Percentiles rank a stretch among this genome's conserved stretches.
phyloP scores from a whole-genome alignment of 108 stramenopile species.

The Stephanodiscus triporus region DNA sequence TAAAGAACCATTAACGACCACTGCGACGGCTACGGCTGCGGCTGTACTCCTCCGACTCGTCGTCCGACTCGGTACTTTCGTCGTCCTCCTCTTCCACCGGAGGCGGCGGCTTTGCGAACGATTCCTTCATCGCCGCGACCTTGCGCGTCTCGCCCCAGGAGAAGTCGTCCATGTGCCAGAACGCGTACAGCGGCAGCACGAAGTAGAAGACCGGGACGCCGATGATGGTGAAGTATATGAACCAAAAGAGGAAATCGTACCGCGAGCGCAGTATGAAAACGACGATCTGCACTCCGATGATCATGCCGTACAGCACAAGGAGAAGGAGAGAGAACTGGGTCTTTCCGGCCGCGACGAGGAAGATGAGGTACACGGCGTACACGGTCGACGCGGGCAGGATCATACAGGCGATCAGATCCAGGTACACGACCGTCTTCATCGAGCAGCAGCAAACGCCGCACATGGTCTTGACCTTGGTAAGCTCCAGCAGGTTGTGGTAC shows the following conservation, averaged over 20 bases:
- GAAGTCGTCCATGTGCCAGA: conserved; percentile 71
- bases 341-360: conserved; percentile 44
- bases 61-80: not conserved
- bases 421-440: conserved; percentile 61
- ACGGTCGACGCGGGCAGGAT: conserved; percentile 62
- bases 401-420: conserved; percentile 59
- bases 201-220: conserved; percentile 68
- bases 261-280: conserved; percentile 56
- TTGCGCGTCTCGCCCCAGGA: conserved; percentile 70
- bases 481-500: conserved; percentile 64
- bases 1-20: not conserved
- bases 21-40: not conserved
- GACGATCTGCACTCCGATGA: conserved; percentile 54
- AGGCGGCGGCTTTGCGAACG: conserved; percentile 17
- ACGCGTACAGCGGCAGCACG: conserved; percentile 60
- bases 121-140: conserved; percentile 50
- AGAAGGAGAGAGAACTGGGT: conserved; percentile 51
- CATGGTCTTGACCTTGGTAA: conserved; percentile 67
- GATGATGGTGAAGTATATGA: conserved; percentile 50
- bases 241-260: conserved; percentile 62
- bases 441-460: conserved; percentile 64
- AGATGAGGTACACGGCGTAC: conserved; percentile 53
- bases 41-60: conserved; percentile 14
- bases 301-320: conserved; percentile 51
- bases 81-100: not conserved